Evolutionary conservation across 225 moss, liverwort and hornwort genomes (phyloP), one percentile per base, ranked within the genome.

Genomic region (Sphagnum contortum): DNA sequence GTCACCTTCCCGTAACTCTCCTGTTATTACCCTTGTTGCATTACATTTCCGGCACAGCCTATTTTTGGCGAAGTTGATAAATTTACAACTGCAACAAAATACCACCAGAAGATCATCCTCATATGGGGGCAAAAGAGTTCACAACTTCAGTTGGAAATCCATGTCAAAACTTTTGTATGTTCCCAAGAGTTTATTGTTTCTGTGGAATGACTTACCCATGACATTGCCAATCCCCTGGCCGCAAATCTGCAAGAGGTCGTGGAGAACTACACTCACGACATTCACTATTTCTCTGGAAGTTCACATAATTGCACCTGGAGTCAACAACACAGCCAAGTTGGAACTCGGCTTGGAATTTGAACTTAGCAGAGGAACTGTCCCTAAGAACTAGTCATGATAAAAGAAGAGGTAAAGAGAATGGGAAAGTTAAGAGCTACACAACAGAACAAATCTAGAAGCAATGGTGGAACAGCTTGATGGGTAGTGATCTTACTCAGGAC

Each of bases 1-100:
- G 74, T 87, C 87, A 52, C 87, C 87, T 73, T 77, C 73, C 50
- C 77, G 75, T 62, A 60, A 13, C 45, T 82, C 81, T 7, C 66
- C 74, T 8, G 13, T 10, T 45, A 77, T 70, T 47, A 74, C 71
- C 48, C 54, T 50, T 5, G 54, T 57, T 29, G 29, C 29, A 48
- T 78, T 68, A 68, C 81, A 82, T 62, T 82, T 74, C 44, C 78
- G 81, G 57, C 83, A 84, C n/a, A 48, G 60, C 57, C 77, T 72
- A 8, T 80, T 80, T 55, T 93, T 82, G 14, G 93, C 84, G 60
- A 99, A 99, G 74, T 99, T 99, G 59, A 89, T 77, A 67, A 83
- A 99, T 61, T 74, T 81, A 75, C 98, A 99, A 69, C 93, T 92
- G 83, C 52, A 49, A 66, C 44, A 29, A 29, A 29, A 29, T 9